Conservation (phyloP, 805 yeast genomes). For the Candida argentea region DNA sequence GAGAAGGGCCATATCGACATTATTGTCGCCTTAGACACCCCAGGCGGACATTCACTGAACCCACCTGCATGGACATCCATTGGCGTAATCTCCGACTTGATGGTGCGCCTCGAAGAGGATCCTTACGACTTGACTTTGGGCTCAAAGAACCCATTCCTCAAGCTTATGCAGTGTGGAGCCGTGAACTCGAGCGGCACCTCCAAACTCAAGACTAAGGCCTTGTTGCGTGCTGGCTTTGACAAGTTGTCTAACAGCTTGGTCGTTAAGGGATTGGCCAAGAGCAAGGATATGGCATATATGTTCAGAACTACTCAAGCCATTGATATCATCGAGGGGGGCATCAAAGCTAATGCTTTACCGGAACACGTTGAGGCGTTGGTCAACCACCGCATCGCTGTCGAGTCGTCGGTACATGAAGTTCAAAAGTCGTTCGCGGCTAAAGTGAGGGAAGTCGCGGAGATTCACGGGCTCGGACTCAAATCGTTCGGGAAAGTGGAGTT, state of each 20-base stretch:
- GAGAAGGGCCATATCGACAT: constrained; percentile 42
- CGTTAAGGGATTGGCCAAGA: constrained; percentile 9
- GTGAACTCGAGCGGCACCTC: constrained; percentile 21
- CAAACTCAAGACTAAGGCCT: constrained; percentile 14
- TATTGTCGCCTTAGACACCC: constrained; percentile 39
- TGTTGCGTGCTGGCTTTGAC: constrained; percentile 27
- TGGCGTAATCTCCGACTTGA: constrained; percentile 58
- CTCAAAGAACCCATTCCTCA: constrained; percentile 49
- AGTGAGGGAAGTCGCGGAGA: constrained; percentile 18
- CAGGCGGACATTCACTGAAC: constrained; percentile 75
- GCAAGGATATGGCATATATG: constrained; percentile 16
- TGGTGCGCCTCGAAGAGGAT: constrained; percentile 44
- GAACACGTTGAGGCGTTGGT: constrained; percentile 19
- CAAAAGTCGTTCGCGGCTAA: constrained; percentile 11
- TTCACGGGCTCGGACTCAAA: constrained; percentile 15
- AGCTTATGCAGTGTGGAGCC: constrained; percentile 53
- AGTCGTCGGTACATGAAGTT: constrained; percentile 14
- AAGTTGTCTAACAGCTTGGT: constrained; percentile 21
- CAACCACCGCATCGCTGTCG: constrained; percentile 28
- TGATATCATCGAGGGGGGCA: constrained; percentile 27
- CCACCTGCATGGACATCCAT: constrained; percentile 79
- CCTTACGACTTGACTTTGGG: constrained; percentile 41
- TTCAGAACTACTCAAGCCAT: constrained; percentile 24
- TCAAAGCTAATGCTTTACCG: constrained; percentile 31
- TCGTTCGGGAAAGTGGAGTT: constrained; percentile 12